phyloP scores from a whole-genome alignment of 2,329 filamentous ascomycete species.

The Cordyceps cicadae region DNA sequence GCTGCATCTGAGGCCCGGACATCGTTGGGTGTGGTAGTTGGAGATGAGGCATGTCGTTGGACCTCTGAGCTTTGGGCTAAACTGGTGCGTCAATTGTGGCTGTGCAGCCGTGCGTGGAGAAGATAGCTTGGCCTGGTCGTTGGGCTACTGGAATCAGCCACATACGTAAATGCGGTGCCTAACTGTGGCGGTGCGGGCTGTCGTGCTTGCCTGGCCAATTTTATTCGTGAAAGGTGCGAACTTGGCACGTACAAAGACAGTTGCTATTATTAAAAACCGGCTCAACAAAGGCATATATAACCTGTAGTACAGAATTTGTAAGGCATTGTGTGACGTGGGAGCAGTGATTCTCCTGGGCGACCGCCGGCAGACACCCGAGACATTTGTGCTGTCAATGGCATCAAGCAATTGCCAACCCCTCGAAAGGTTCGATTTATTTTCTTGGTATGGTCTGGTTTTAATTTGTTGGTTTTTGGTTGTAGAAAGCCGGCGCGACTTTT shows the following conservation, averaged over 20 bases:
- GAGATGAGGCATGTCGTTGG: neutral
- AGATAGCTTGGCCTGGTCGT: neutral
- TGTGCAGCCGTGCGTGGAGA: constrained; percentile 3
- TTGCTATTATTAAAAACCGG: neutral
- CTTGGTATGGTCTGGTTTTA: too few species aligned
- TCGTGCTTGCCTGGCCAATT: neutral
- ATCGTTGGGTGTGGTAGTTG: constrained; percentile 45
- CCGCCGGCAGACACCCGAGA: too few species aligned
- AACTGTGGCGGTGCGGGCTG: constrained; percentile 2
- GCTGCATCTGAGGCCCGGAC: constrained; percentile 69
- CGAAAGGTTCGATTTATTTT: too few species aligned
- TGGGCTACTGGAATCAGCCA: constrained; percentile 1
- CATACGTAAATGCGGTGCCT: neutral
- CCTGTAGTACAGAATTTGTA: too few species aligned
- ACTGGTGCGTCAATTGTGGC: constrained; percentile 3
- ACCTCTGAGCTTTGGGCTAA: constrained; percentile 4
- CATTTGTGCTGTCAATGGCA: too few species aligned
- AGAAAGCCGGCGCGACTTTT: too few species aligned
- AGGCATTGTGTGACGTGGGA: too few species aligned
- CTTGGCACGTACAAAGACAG: neutral
- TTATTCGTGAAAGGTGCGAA: neutral
- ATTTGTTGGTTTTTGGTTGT: too few species aligned
- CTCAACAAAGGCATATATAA: too few species aligned
- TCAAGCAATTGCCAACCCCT: too few species aligned
- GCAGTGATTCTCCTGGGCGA: too few species aligned